Conservation (phyloP, 1,139 yeast species). For the Taphrina flavorubra region DNA sequence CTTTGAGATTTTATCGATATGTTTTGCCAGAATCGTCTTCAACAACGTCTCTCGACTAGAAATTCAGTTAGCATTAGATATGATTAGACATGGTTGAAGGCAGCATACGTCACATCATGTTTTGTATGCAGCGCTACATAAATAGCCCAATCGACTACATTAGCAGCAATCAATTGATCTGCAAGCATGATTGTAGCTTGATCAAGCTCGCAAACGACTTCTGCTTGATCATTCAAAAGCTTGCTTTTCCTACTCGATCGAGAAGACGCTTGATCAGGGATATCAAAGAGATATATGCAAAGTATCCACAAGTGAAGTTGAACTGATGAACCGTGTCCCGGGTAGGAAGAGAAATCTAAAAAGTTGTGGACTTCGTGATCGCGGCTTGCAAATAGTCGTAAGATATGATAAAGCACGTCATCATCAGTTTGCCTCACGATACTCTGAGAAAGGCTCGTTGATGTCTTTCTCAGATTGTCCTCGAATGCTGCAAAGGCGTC, state of each 20-base stretch:
- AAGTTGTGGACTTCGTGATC: neutral
- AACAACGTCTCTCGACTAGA: constrained; percentile 17
- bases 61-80: neutral
- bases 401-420: neutral
- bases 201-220: constrained; percentile 43
- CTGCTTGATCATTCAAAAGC: neutral
- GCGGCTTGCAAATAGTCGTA: neutral
- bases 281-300: constrained; percentile 42
- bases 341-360: neutral
- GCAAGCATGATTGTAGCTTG: constrained; percentile 49
- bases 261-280: neutral
- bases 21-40: constrained; percentile 20
- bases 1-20: constrained; percentile 7
- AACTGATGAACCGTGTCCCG: neutral
- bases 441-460: neutral
- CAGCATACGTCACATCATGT: constrained; percentile 56
- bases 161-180: constrained; percentile 58
- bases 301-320: constrained; percentile 12
- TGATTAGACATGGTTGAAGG: constrained; percentile 53
- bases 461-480: neutral
- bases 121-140: constrained; percentile 64
- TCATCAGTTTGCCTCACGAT: neutral
- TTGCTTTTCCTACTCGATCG: neutral
- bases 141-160: constrained; percentile 62
- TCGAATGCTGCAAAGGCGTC: constrained; percentile 52